These are phyloP conservation scores for Podospora pseudocomata DNA, from an alignment of 495 filamentous ascomycete species.

Conservation along the genomic window DNA sequence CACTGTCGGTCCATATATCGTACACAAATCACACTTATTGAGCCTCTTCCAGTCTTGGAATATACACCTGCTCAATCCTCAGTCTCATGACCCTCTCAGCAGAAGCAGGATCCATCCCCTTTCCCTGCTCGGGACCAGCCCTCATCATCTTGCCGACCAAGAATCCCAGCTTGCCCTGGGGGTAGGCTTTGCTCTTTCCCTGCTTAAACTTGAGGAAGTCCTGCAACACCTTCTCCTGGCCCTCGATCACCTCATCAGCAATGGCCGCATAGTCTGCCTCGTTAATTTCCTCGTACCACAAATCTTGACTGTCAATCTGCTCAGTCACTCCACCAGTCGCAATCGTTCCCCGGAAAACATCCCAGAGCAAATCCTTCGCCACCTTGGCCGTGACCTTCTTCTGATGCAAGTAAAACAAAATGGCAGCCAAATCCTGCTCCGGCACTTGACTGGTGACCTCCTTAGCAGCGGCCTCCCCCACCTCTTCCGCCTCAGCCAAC, in stretches of 20 bases:
- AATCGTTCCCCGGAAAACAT: slow-evolving; percentile 46
- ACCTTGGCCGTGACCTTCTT: slow-evolving; percentile 69
- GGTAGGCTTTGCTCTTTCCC: slow-evolving; percentile 37
- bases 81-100: slow-evolving; percentile 64
- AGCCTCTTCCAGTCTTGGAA: not conserved
- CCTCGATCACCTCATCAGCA: slow-evolving; percentile 48
- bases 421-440: slow-evolving; percentile 57
- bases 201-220: slow-evolving; percentile 65
- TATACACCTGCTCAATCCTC: slow-evolving; percentile 26
- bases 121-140: slow-evolving; percentile 65
- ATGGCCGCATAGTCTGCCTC: slow-evolving; percentile 57
- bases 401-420: slow-evolving; percentile 60
- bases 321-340: slow-evolving; percentile 47
- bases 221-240: slow-evolving; percentile 58
- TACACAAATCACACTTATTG: not conserved
- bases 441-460: slow-evolving; percentile 50
- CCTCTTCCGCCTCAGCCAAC: slow-evolving; percentile 43
- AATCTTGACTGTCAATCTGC: slow-evolving; percentile 61
- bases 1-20: too few relatives aligned
- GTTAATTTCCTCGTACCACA: slow-evolving; percentile 62
- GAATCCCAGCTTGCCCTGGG: slow-evolving; percentile 72
- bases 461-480: slow-evolving; percentile 27
- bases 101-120: slow-evolving; percentile 70
- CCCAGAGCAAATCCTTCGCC: slow-evolving; percentile 69
- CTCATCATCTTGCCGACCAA: slow-evolving; percentile 92